A percentile compares a stretch with the other conserved stretches of the same genome.
These are phyloP conservation scores for Manihot esculenta DNA, from an alignment of 441 rosid genomes.

Conservation along the genomic window DNA sequence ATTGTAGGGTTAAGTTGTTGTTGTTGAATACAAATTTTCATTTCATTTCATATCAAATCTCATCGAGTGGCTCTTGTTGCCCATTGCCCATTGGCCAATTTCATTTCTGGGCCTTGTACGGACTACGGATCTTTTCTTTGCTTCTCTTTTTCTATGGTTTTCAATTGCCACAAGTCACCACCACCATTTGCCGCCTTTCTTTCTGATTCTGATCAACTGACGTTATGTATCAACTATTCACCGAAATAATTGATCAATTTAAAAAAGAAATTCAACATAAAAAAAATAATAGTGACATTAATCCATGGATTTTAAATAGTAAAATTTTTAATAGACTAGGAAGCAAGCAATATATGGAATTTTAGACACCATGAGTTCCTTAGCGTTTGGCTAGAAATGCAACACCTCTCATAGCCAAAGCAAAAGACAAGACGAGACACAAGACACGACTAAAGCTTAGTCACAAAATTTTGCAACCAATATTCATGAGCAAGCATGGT, in stretches of 20 bases:
- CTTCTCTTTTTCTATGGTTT: neutral
- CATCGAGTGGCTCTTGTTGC: constrained; percentile 29
- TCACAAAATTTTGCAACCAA: constrained; percentile 19
- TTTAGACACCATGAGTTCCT: neutral
- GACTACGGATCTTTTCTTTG: constrained; percentile 19
- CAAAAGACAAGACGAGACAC: constrained; percentile 36
- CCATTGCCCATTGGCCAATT: neutral
- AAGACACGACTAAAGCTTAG: constrained; percentile 36
- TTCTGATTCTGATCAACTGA: no score
- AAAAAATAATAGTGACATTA: no score
- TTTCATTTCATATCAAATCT: neutral
- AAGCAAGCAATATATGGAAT: neutral
- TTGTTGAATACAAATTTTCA: no score
- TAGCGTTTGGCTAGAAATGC: neutral
- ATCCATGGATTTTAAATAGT: no score
- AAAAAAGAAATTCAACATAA: no score
- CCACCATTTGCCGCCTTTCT: no score
- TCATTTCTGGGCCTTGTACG: constrained; percentile 28
- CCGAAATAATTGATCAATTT: no score
- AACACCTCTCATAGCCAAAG: neutral
- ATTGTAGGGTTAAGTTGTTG: constrained; percentile 42
- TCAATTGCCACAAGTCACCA: neutral
- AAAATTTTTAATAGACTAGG: no score
- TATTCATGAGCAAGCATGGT: neutral
- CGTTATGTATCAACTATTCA: neutral